Evolutionary conservation across 139 green algal genomes (phyloP).

Genomic region (Astrephomene gubernaculifera): DNA sequence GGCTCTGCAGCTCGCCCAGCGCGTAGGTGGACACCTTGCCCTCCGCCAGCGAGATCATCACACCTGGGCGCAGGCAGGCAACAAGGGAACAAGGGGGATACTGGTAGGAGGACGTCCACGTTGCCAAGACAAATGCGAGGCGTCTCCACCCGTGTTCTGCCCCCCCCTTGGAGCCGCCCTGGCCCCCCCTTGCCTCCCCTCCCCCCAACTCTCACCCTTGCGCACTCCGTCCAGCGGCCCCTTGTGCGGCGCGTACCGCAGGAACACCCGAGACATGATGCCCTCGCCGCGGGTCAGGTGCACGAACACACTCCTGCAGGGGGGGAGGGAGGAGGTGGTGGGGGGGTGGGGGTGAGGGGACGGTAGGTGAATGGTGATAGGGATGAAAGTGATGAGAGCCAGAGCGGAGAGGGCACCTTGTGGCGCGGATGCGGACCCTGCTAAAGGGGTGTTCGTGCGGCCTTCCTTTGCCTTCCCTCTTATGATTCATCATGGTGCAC

Average conservation of each 20-base stretch:
- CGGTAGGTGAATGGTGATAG: neutral
- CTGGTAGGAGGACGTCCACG: neutral
- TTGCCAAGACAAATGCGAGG: too few species aligned
- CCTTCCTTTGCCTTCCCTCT: too few species aligned
- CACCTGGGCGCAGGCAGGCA: constrained; percentile 20
- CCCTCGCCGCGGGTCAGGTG: constrained; percentile 83
- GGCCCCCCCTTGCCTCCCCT: neutral
- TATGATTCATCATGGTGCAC: too few species aligned
- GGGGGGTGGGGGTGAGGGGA: neutral
- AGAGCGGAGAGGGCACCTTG: neutral
- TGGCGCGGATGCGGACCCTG: too few species aligned
- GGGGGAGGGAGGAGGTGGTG: constrained; percentile 45
- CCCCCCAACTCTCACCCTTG: constrained; percentile 67
- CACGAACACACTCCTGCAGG: constrained; percentile 74
- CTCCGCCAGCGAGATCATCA: constrained; percentile 71
- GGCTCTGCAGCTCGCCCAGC: constrained; percentile 75
- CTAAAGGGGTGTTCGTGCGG: too few species aligned
- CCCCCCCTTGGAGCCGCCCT: neutral
- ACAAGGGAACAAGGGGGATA: neutral
- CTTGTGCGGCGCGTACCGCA: constrained; percentile 56
- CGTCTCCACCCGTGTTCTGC: too few species aligned
- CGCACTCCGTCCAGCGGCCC: constrained; percentile 72
- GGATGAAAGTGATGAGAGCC: neutral
- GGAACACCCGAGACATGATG: constrained; percentile 84
- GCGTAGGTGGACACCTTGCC: constrained; percentile 72